These are phyloP conservation scores for Diutina ranongensis DNA, from an alignment of 1,139 yeast species.

Conservation along the genomic window DNA sequence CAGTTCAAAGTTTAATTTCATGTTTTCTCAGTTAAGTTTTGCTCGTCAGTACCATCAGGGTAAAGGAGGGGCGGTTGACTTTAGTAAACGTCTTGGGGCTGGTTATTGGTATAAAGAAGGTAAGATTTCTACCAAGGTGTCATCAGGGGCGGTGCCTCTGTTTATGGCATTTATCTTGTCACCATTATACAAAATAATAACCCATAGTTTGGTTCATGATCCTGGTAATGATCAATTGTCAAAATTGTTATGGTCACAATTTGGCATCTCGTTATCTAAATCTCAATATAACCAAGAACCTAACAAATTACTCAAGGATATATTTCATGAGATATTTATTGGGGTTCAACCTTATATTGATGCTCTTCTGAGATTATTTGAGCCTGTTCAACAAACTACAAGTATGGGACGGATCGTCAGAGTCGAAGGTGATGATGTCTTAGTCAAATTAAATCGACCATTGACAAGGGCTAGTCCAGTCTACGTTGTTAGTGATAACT, in stretches of 20 bases:
- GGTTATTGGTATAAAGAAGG: slow-evolving; percentile 40
- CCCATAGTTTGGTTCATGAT: slow-evolving; percentile 49
- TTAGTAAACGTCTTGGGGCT: slow-evolving; percentile 57
- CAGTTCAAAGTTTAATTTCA: slow-evolving; percentile 48
- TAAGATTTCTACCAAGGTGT: slow-evolving; percentile 31
- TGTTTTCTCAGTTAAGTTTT: slow-evolving; percentile 60
- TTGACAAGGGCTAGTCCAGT: background rate
- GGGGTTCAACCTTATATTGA: slow-evolving; percentile 9
- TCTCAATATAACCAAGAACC: slow-evolving; percentile 39
- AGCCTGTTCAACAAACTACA: background rate
- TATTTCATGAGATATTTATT: slow-evolving; percentile 46
- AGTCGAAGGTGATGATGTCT: background rate
- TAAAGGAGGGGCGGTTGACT: background rate
- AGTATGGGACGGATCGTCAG: background rate
- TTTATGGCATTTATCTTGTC: slow-evolving; percentile 28
- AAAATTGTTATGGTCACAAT: slow-evolving; percentile 31
- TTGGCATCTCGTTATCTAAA: slow-evolving; percentile 32
- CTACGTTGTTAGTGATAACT: background rate
- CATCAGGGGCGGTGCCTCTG: background rate
- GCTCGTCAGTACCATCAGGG: slow-evolving; percentile 34
- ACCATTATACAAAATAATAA: slow-evolving; percentile 71
- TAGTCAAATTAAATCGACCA: background rate
- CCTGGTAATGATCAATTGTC: slow-evolving; percentile 26
- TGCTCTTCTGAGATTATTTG: background rate
- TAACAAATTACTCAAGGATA: slow-evolving; percentile 41